Evolutionary conservation across 345 rosid species (phyloP).

Genomic region (Lepidium africanum): DNA sequence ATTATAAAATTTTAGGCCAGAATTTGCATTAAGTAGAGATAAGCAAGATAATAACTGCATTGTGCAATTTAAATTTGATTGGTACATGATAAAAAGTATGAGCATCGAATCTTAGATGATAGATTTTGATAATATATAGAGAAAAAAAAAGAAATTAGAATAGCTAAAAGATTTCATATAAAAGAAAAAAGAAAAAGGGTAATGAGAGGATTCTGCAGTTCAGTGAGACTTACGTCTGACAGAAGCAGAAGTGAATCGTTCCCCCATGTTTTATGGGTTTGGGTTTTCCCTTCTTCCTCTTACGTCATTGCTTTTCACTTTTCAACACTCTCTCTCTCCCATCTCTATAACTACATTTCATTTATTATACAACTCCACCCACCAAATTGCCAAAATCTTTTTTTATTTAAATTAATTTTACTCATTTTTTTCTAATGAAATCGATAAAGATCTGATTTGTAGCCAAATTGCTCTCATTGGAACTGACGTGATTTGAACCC

Average conservation of each 20-base stretch:
- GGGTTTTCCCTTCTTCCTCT: conserved; percentile 26
- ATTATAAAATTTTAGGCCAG: no score
- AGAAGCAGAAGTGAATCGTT: conserved; percentile 15
- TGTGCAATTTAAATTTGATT: background rate
- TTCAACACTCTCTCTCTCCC: conserved; percentile 15
- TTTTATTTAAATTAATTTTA: no score
- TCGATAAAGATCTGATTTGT: no score
- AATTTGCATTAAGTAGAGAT: no score
- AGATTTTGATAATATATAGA: background rate
- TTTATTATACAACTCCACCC: background rate
- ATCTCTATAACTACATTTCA: background rate
- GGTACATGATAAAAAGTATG: background rate
- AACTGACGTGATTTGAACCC: no score
- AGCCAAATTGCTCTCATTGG: no score
- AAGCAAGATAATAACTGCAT: background rate
- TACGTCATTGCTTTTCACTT: conserved; percentile 22
- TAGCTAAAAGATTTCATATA: background rate
- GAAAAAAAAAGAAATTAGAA: background rate
- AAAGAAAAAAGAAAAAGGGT: background rate
- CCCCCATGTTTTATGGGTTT: conserved; percentile 32
- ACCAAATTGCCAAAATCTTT: background rate
- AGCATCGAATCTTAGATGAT: conserved; percentile 14
- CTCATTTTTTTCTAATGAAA: no score
- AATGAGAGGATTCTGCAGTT: conserved; percentile 14
- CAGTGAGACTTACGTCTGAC: conserved; percentile 23